Percentiles rank a stretch among this genome's conserved stretches.
phyloP scores from a whole-genome alignment of 1,284 basidiomycete species.

The Puccinia hordei region DNA sequence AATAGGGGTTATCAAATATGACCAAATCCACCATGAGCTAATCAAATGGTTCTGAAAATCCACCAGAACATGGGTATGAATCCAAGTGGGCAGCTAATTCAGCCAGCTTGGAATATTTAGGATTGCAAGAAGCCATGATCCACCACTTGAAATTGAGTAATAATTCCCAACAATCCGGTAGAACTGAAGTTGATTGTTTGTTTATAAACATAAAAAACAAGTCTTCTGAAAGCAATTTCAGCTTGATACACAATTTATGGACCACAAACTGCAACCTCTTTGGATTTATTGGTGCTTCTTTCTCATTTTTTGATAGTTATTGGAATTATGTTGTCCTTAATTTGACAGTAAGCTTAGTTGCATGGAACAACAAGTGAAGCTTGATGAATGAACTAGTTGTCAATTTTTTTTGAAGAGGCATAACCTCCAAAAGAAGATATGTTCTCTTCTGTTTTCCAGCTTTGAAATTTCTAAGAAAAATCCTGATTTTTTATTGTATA shows the following conservation, averaged over 20 bases:
- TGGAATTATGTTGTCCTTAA: not conserved
- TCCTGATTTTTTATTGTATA: not conserved
- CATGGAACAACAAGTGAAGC: conserved; percentile 9
- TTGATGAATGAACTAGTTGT: not conserved
- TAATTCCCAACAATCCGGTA: too few species aligned
- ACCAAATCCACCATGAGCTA: too few species aligned
- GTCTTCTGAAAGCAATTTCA: not conserved
- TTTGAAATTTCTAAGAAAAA: not conserved
- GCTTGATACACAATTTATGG: conserved; percentile 2
- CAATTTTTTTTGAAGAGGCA: not conserved
- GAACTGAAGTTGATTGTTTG: too few species aligned
- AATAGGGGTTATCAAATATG: too few species aligned
- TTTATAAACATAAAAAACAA: too few species aligned
- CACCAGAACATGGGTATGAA: too few species aligned
- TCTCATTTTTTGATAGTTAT: not conserved
- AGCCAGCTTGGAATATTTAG: too few species aligned
- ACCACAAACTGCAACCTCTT: not conserved
- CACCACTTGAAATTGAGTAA: too few species aligned
- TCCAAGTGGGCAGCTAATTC: too few species aligned
- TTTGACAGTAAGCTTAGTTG: not conserved
- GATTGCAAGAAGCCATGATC: too few species aligned
- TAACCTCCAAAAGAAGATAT: not conserved
- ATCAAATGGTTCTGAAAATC: too few species aligned
- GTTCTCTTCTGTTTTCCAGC: not conserved
- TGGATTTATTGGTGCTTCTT: conserved; percentile 8